Conservation (phyloP, 208 protist species). For the Leishmania guyanensis region DNA sequence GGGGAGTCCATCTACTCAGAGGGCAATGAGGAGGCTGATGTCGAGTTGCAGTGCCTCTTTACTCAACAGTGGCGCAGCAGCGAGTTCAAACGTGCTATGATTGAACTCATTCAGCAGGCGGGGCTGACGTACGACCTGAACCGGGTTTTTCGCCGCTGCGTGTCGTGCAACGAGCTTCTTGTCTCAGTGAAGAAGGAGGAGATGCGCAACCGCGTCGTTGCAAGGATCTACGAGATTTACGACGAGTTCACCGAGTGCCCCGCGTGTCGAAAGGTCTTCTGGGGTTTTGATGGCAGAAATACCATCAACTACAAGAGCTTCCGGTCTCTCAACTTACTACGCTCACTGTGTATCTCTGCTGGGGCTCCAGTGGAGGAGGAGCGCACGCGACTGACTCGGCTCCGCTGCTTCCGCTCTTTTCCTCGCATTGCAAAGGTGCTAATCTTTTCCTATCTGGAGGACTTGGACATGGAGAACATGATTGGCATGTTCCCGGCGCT, state of each 20-base stretch:
- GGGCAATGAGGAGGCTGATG: conserved; percentile 27
- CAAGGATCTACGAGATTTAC: conserved; percentile 67
- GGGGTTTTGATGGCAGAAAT: conserved; percentile 68
- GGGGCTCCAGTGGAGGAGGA: conserved; percentile 28
- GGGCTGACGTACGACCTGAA: conserved; percentile 40
- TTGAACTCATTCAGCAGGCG: conserved; percentile 40
- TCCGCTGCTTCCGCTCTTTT: conserved; percentile 63
- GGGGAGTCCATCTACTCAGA: conserved; percentile 72
- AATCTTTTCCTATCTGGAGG: conserved; percentile 54
- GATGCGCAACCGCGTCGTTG: conserved; percentile 50
- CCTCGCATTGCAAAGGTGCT: conserved; percentile 51
- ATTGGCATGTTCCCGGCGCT: conserved; percentile 53
- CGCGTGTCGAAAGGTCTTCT: conserved; percentile 76
- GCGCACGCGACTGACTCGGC: conserved; percentile 26
- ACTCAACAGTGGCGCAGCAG: conserved; percentile 48
- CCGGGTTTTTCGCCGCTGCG: conserved; percentile 66
- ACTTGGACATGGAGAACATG: conserved; percentile 39
- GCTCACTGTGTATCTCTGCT: conserved; percentile 46
- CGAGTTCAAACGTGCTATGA: conserved; percentile 48
- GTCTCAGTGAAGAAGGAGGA: conserved; percentile 41
- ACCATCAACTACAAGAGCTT: conserved; percentile 82
- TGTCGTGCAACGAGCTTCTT: conserved; percentile 68
- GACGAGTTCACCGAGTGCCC: conserved; percentile 72
- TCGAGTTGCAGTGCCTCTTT: conserved; percentile 34
- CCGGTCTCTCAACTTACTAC: conserved; percentile 60